These are phyloP conservation scores for Colletotrichum sp. DNA, from an alignment of 2,329 filamentous ascomycete genomes.

Conservation along the genomic window DNA sequence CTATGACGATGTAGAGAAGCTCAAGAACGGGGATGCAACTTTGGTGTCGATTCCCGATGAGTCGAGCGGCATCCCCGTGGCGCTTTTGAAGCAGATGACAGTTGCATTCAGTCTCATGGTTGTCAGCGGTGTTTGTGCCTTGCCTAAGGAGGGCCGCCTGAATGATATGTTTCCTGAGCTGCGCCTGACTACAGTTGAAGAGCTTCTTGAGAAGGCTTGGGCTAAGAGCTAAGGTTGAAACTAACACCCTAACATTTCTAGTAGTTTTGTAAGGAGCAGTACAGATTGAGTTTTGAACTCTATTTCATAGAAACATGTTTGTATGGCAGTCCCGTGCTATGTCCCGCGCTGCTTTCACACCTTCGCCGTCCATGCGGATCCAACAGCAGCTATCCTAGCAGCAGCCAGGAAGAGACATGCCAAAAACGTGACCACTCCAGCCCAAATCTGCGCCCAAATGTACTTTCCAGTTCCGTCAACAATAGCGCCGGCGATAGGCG, in stretches of 20 bases:
- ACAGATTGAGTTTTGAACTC: background rate
- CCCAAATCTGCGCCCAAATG: background rate
- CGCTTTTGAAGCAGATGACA: background rate
- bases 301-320: background rate
- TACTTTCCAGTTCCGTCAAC: background rate
- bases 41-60: background rate
- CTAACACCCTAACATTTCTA: background rate
- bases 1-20: background rate
- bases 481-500: background rate
- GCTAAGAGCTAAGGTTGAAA: background rate
- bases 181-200: background rate
- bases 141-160: background rate
- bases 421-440: background rate
- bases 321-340: background rate
- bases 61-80: background rate
- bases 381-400: background rate
- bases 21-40: background rate
- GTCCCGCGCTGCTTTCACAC: background rate
- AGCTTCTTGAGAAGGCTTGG: background rate
- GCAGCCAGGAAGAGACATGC: background rate
- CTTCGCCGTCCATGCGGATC: background rate
- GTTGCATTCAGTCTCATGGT: background rate
- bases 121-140: background rate
- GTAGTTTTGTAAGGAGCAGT: background rate
- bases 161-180: background rate